A percentile compares a stretch with the other conserved stretches of the same genome.
These are phyloP conservation scores for Tetrapisispora fleetii DNA, from an alignment of 805 yeast species.

Conservation along the genomic window DNA sequence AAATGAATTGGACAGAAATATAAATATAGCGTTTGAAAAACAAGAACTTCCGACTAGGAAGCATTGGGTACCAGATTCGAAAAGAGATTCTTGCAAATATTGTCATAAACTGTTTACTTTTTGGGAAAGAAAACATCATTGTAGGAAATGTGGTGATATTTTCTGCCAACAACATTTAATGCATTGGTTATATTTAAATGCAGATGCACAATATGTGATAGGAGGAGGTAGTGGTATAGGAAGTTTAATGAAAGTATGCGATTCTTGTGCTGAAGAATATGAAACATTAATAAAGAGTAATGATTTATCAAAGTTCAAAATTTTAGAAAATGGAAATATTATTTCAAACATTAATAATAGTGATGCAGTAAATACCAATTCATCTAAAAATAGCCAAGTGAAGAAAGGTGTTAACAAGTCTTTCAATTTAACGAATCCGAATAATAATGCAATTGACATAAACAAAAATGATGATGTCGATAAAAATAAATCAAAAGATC, in stretches of 20 bases:
- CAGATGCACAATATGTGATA: constrained; percentile 53
- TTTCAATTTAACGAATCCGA: neutral
- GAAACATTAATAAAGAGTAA: constrained; percentile 30
- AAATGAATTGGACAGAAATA: constrained; percentile 5
- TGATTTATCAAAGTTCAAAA: neutral
- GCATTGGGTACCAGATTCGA: constrained; percentile 70
- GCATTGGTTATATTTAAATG: constrained; percentile 45
- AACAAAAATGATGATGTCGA: constrained; percentile 3
- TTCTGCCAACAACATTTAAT: constrained; percentile 62
- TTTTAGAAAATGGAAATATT: constrained; percentile 3
- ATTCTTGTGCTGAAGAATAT: constrained; percentile 53
- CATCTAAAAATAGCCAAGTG: neutral
- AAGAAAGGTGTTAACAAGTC: neutral
- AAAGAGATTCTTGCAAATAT: constrained; percentile 51
- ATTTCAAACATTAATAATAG: constrained; percentile 1
- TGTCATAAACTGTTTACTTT: constrained; percentile 66
- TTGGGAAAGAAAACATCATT: constrained; percentile 74
- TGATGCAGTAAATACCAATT: neutral
- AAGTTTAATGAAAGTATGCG: constrained; percentile 56
- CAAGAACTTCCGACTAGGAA: constrained; percentile 38
- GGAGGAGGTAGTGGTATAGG: constrained; percentile 51
- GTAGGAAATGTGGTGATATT: constrained; percentile 76
- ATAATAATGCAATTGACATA: neutral
- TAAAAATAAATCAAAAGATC: constrained; percentile 6
- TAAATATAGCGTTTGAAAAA: neutral